Conservation (phyloP, 2,329 filamentous ascomycete species). For the Pseudocercospora macadamiae region DNA sequence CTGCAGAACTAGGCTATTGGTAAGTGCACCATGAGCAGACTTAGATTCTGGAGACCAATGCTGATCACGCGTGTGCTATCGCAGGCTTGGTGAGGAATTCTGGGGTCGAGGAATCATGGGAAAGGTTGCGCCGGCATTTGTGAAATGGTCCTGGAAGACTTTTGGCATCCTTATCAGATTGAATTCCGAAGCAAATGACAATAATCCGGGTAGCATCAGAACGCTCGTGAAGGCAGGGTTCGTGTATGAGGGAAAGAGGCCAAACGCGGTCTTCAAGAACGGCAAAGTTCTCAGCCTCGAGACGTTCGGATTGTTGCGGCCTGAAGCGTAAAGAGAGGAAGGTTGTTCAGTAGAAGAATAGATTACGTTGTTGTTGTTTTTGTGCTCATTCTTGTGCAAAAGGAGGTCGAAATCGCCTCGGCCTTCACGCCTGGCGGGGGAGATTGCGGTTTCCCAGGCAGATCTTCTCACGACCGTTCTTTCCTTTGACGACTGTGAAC, state of each 20-base stretch:
- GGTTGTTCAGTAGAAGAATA: no score
- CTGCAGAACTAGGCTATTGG: conserved; percentile 49
- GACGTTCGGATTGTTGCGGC: conserved; percentile 41
- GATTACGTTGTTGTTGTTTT: no score
- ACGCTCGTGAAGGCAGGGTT: conserved; percentile 45
- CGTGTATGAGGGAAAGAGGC: conserved; percentile 41
- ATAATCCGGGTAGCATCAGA: conserved; percentile 41
- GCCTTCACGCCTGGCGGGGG: no score
- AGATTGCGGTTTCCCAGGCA: no score
- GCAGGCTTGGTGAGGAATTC: conserved; percentile 30
- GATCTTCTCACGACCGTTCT: no score
- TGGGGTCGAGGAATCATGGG: conserved; percentile 40
- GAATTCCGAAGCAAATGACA: conserved; percentile 35
- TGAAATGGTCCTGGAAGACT: conserved; percentile 41
- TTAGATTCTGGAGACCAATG: not conserved
- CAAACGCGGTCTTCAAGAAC: conserved; percentile 40
- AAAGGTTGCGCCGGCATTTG: conserved; percentile 39
- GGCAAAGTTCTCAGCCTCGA: conserved; percentile 39
- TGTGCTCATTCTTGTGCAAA: no score
- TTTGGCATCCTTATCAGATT: conserved; percentile 37
- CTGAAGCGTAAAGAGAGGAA: no score
- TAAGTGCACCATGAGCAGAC: no score
- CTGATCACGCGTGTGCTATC: not conserved
- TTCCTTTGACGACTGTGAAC: no score
- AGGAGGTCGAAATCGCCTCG: no score